Evolutionary conservation across 164 flowering plant genomes (phyloP).

Genomic region (Nelumbo lutea): DNA sequence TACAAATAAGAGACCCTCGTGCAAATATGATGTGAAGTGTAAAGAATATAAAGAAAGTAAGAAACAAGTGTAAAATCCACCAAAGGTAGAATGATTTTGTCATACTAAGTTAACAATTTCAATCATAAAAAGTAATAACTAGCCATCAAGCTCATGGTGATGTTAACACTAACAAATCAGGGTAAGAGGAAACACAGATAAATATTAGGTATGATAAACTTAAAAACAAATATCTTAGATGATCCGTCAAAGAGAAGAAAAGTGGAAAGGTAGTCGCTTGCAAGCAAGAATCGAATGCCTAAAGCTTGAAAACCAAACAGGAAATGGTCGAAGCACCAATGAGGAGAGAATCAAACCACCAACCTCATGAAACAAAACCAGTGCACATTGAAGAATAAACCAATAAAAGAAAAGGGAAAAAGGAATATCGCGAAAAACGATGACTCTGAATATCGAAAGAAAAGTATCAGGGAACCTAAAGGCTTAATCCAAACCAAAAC

Average conservation of each 20-base stretch:
- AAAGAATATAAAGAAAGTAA: not conserved
- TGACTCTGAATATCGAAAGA: not conserved
- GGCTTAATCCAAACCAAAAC: not conserved
- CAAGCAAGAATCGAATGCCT: conserved; percentile 9
- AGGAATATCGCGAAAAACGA: not conserved
- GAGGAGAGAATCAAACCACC: conserved; percentile 13
- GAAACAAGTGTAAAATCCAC: not conserved
- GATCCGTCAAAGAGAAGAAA: conserved; percentile 9
- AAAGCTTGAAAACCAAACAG: conserved; percentile 13
- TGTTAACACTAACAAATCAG: too few species aligned
- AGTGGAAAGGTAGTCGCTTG: not conserved
- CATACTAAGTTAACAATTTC: not conserved
- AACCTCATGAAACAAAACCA: conserved; percentile 7
- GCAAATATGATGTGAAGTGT: not conserved
- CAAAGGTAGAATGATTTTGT: not conserved
- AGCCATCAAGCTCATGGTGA: too few species aligned
- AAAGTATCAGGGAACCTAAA: not conserved
- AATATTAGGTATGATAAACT: too few species aligned
- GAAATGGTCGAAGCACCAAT: not conserved
- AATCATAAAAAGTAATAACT: too few species aligned
- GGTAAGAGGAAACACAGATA: too few species aligned
- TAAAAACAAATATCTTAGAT: not conserved
- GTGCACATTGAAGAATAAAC: conserved; percentile 8
- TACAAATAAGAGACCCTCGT: not conserved
- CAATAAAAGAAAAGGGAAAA: conserved; percentile 5